A percentile compares a stretch with the other conserved stretches of the same genome.
Conservation (phyloP, 805 yeast genomes). For the Spencermartinsiella europaea region DNA sequence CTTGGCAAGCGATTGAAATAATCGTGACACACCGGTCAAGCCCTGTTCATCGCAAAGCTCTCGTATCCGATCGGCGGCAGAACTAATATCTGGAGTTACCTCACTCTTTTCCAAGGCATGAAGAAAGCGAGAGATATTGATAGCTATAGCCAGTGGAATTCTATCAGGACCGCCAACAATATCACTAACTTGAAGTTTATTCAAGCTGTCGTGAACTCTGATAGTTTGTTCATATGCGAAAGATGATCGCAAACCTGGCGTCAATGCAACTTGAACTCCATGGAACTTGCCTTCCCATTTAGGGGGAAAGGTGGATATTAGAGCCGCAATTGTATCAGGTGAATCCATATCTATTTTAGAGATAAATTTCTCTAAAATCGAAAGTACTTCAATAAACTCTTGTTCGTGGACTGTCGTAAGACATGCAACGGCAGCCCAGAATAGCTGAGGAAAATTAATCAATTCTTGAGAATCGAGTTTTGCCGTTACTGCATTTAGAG, state of each 20-base stretch:
- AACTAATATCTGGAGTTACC: slow-evolving; percentile 45
- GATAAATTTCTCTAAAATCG: slow-evolving; percentile 75
- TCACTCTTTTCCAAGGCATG: slow-evolving; percentile 62
- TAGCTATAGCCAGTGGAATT: slow-evolving; percentile 62
- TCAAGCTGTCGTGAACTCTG: slow-evolving; percentile 66
- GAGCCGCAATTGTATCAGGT: slow-evolving; percentile 75
- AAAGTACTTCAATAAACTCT: slow-evolving; percentile 83
- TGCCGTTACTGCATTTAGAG: slow-evolving; percentile 85
- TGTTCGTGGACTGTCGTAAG: slow-evolving; percentile 85
- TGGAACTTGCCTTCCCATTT: slow-evolving; percentile 94
- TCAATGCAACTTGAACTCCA: slow-evolving; percentile 73
- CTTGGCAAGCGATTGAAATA: slow-evolving; percentile 71
- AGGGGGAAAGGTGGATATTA: slow-evolving; percentile 83
- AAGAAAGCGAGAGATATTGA: slow-evolving; percentile 78
- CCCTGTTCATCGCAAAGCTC: slow-evolving; percentile 54
- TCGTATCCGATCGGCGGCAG: slow-evolving; percentile 53
- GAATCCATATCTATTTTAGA: slow-evolving; percentile 83
- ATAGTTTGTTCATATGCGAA: slow-evolving; percentile 74
- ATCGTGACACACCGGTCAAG: slow-evolving; percentile 53
- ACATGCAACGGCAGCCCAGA: slow-evolving; percentile 94
- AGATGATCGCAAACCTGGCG: slow-evolving; percentile 80
- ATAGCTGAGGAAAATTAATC: slow-evolving; percentile 84
- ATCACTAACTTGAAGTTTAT: slow-evolving; percentile 61
- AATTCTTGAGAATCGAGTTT: slow-evolving; percentile 73
- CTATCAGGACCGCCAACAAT: slow-evolving; percentile 67